Evolutionary conservation across 148 eudicot genomes (phyloP), one percentile per base, ranked within the genome.

Genomic region (Linanthus parryae): DNA sequence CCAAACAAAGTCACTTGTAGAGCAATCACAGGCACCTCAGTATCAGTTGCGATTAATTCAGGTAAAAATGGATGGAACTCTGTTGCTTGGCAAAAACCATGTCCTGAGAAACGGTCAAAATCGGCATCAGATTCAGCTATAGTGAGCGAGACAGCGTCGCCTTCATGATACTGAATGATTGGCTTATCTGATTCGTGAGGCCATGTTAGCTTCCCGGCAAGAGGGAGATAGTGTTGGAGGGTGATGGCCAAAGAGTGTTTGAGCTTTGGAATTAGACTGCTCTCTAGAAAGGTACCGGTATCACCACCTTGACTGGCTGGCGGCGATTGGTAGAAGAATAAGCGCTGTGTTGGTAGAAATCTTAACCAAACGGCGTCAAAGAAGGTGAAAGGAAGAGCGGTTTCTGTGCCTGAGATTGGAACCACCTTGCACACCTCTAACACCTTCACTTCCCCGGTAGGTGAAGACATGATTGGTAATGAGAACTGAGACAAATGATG

Each of bases 1-100:
- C 54, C 54, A 58, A 58, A 58, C 34, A 48, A 1, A 47, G 54
- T 58, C 36, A 58, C 19, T 25, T 58, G 54, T 21, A 58, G n/a
- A 5, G 54, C 45, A 26, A 48, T 26, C 43, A 27, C 46, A 3
- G 63, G 37, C 13, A 18, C 36, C 18, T 11, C 20, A 0, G 17
- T 38, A 26, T 48, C 27, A n/a, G 55, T 47, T 3, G 38, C 28
- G 1, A 3, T 26, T 23, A 49, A 59, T 3, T 7, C 0, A 7
- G 64, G 64, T 29, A 59, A 6, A 10, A 48, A 42, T 3, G 45
- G 31, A 4, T 39, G 20, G 28, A 48, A 28, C 2, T 48, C 37
- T 18, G 34, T 7, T 1, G 48, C 56, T 20, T 41, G 18, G 3
- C 23, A 22, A 20, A 36, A 59, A 27, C 2, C 5, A 14, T 29